Conservation (phyloP, 352 stramenopile species). For the Hyaloperonospora arabidopsidis region DNA sequence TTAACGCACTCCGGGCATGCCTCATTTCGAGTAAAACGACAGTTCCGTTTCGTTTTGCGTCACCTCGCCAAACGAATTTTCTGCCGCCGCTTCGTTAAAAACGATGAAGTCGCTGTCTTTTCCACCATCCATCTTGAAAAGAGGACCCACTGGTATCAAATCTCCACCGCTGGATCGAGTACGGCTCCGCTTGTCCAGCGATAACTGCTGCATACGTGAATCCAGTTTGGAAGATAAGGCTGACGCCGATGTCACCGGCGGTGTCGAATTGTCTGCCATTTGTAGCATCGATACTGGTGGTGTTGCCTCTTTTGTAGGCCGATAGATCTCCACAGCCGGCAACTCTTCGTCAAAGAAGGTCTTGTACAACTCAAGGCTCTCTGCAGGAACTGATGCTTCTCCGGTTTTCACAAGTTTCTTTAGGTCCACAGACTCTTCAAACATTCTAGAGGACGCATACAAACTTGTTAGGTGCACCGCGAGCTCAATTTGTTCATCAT, state of each 20-base stretch:
- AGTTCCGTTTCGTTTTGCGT: constrained; percentile 72
- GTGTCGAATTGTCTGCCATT: neutral
- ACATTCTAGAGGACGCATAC: constrained; percentile 30
- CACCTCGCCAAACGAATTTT: constrained; percentile 65
- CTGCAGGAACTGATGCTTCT: constrained; percentile 43
- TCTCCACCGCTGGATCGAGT: constrained; percentile 32
- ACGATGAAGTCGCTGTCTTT: constrained; percentile 78
- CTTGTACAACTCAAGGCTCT: constrained; percentile 74
- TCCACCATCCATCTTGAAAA: constrained; percentile 74
- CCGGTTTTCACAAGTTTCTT: constrained; percentile 53
- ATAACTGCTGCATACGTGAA: constrained; percentile 26
- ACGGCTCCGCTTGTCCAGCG: constrained; percentile 23
- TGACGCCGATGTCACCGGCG: constrained; percentile 14
- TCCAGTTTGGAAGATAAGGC: constrained; percentile 24
- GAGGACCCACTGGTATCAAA: constrained; percentile 55
- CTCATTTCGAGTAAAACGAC: constrained; percentile 67
- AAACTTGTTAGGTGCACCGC: neutral
- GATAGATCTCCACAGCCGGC: constrained; percentile 48
- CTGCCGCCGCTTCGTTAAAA: constrained; percentile 67
- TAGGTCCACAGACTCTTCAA: constrained; percentile 60
- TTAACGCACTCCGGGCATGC: neutral
- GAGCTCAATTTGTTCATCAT: neutral
- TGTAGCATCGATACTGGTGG: neutral
- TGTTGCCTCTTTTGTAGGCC: constrained; percentile 6
- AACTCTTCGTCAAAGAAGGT: constrained; percentile 74